Conservation (phyloP, 306 rosid species). For the Trichosanthes truncata region DNA sequence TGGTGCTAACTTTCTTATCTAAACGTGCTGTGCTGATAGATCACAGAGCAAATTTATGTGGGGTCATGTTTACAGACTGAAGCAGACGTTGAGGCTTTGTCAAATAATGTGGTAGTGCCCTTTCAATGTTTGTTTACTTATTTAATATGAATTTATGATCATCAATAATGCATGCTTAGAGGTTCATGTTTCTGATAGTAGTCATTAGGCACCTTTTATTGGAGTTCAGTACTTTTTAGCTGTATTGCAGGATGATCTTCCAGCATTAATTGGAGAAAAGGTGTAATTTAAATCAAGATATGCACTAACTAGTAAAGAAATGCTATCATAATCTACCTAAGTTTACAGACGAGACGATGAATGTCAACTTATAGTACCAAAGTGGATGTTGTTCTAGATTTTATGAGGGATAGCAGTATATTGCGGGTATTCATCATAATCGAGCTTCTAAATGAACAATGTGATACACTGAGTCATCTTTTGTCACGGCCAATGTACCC, state of each 20-base stretch:
- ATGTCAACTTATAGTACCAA: not conserved
- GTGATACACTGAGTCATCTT: not conserved
- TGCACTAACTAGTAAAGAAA: not conserved
- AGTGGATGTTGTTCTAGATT: not conserved
- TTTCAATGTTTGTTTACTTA: not conserved
- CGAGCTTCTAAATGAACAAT: not conserved
- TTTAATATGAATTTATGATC: not conserved
- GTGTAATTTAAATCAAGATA: not conserved
- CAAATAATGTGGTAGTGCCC: conserved; percentile 43
- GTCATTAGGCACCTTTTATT: not conserved
- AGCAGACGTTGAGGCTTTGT: conserved; percentile 62
- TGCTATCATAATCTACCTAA: not conserved
- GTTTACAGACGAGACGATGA: not conserved
- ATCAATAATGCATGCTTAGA: not conserved
- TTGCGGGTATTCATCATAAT: not conserved
- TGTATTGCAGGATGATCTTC: not conserved
- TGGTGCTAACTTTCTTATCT: not conserved
- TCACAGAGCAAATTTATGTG: conserved; percentile 81
- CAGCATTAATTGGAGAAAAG: not conserved
- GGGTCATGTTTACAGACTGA: conserved; percentile 91
- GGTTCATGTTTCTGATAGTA: not conserved
- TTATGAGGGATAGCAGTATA: not conserved
- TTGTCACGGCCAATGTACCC: not conserved
- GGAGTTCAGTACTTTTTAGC: not conserved
- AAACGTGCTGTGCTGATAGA: conserved; percentile 25